A percentile compares a stretch with the other conserved stretches of the same genome.
Evolutionary conservation across 306 rosid species (phyloP).

Genomic region (Lupinus albus): DNA sequence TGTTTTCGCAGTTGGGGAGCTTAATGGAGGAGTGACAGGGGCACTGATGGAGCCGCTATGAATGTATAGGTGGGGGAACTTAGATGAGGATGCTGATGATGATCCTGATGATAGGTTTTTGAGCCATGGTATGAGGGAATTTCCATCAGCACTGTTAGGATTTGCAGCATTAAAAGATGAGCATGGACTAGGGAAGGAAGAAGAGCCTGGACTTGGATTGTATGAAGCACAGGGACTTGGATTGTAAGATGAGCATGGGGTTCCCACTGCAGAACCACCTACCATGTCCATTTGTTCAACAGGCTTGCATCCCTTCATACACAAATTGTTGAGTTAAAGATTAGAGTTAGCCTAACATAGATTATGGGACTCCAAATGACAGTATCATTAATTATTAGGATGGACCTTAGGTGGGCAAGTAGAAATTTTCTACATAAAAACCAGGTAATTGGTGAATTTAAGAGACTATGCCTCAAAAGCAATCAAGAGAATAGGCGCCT

Average conservation of each 20-base stretch:
- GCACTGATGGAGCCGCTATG: slow-evolving; percentile 79
- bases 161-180: slow-evolving; percentile 66
- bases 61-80: slow-evolving; percentile 60
- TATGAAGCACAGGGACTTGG: slow-evolving; percentile 83
- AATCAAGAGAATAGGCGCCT: not conserved
- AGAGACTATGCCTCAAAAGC: not conserved
- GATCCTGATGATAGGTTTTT: slow-evolving; percentile 80
- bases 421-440: not conserved
- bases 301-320: slow-evolving; percentile 83
- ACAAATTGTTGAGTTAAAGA: slow-evolving; percentile 12
- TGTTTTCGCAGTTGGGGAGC: slow-evolving; percentile 81
- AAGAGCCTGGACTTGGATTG: slow-evolving; percentile 89
- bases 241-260: slow-evolving; percentile 76
- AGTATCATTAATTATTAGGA: not conserved
- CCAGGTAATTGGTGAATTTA: too few relatives aligned
- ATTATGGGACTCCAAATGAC: slow-evolving; percentile 2
- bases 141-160: slow-evolving; percentile 61
- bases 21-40: slow-evolving; percentile 90
- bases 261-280: slow-evolving; percentile 67
- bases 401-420: not conserved
- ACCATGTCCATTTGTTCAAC: slow-evolving; percentile 61
- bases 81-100: slow-evolving; percentile 73
- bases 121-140: slow-evolving; percentile 89
- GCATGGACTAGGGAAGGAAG: slow-evolving; percentile 84
- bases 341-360: not conserved